Evolutionary conservation across 169 alveolate genomes (phyloP), one percentile per base, ranked within the genome.

Genomic region (Theileria annulata): DNA sequence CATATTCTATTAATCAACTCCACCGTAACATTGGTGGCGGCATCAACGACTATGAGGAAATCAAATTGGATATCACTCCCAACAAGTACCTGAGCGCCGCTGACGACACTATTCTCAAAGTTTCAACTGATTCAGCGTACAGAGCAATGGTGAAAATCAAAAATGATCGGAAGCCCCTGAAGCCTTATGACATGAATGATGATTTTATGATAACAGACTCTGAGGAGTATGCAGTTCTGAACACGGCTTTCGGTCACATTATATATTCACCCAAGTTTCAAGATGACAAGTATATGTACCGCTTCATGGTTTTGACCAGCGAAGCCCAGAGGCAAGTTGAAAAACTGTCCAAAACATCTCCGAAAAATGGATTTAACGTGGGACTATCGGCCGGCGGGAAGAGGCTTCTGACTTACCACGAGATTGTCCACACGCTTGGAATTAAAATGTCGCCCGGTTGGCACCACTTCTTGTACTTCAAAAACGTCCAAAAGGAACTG

Each of bases 401-500:
- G 66, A 77, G 87, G 27, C 78, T n/a, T 59, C 85, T 84, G 19
- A 62, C 78, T n/a, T 86, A 84, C 70, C 66, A 15, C 27, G 87
- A 84, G 75, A 77, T 84, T 48, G 67, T 78, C 21, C 23, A 71
- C 17, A 70, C 77, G 31, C 79, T 84, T 6, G 87, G 87, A 19
- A 84, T 84, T 3, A 86, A 69, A 21, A 84, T 84, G 90, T 84
- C 90, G 12, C 64, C 79, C 21, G 90, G 90, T 5, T 84, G 90
- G 90, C 76, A 78, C 78, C 90, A 84, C 84, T 84, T 71, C 69
- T 70, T 77, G 54, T 72, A 77, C 64, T 84, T 84, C 79, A 84
- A 84, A 51, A 77, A 84, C 71, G 0, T 64, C 0, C 78, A 77
- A 19, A 77, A 78, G 62, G 90, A 84, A 75, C 73, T 84, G 60